Percentiles rank a stretch among this genome's conserved stretches.
phyloP scores from a whole-genome alignment of 108 stramenopile species.

The Skeletonema menzelii region DNA sequence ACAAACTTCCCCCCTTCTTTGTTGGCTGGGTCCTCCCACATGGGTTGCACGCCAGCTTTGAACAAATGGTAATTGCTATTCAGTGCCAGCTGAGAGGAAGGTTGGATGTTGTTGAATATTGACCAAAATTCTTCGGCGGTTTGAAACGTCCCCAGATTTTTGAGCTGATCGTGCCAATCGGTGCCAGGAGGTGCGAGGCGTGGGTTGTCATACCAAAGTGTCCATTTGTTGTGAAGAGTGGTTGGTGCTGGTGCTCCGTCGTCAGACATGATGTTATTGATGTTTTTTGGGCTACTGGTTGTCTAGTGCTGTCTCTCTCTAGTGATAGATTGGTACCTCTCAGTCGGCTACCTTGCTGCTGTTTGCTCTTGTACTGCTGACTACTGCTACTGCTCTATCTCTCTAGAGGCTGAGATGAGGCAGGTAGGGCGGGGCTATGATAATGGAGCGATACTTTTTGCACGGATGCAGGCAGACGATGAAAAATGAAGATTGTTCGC shows the following conservation, averaged over 20 bases:
- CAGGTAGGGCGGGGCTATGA: too few relatives aligned
- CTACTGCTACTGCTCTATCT: too few relatives aligned
- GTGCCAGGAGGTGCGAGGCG: constrained; percentile 69
- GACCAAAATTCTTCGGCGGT: constrained; percentile 91
- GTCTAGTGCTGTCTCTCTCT: too few relatives aligned
- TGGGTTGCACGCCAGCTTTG: constrained; percentile 86
- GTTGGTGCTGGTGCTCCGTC: constrained; percentile 25
- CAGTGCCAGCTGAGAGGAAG: constrained; percentile 58
- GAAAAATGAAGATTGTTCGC: too few relatives aligned
- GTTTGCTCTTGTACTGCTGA: too few relatives aligned
- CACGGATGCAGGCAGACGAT: too few relatives aligned
- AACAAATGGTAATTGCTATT: constrained; percentile 91
- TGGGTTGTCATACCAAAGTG: constrained; percentile 93
- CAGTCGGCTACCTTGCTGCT: too few relatives aligned
- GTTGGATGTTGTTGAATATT: constrained; percentile 89
- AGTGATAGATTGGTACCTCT: too few relatives aligned
- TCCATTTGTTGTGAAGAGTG: constrained; percentile 76
- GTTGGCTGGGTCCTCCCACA: constrained; percentile 93
- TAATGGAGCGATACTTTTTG: too few relatives aligned
- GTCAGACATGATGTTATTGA: background rate
- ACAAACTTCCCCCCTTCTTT: constrained; percentile 88
- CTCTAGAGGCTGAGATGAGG: too few relatives aligned
- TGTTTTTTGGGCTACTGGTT: background rate
- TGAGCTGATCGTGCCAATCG: constrained; percentile 90
- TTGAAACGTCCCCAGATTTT: constrained; percentile 81